Evolutionary conservation across 768 basidiomycete species (phyloP), one percentile per base, ranked within the genome.

Genomic region (Austroboletus festivus): DNA sequence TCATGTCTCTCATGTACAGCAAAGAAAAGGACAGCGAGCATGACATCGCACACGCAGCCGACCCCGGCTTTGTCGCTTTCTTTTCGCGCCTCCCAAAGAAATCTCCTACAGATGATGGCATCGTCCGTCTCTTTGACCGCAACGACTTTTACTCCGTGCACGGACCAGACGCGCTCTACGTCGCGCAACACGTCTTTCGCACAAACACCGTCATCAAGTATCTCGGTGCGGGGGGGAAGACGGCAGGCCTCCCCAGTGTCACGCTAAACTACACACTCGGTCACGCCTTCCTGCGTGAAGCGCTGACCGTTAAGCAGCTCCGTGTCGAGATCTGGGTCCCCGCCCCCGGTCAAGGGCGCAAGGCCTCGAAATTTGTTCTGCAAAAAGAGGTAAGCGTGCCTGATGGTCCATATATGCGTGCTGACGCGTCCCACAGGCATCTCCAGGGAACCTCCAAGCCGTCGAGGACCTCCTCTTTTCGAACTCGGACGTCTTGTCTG

Each of bases 161-260:
- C 61, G 93, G 93, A 0, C 70, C 80, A 5, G 94, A 97, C 66
- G 95, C 95, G 1, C 71, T 81, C n/a, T 92, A 83, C 55, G 82
- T 95, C 53, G 94, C 95, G 5, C 74, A 82, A 18, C 78, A 90
- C 57, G 83, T 89, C 45, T 93, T 81, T 58, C 86, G 81, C 47
- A 99, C 96, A 3, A 88, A 90, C 58, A 86, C 90, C 1, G 93
- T 97, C 50, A 77, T 99, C 68, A 95, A 95, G 68, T 88, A 90
- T 63, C 82, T 96, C 35, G 95, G 95, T 6, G 62, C 69, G 0
- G 80, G 79, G 0, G 81, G 82, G 24, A 77, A 74, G 54, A 63
- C 71, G 1, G 77, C 73, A 0, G 81, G 82, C 3, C 71, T 96
- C 1, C 83, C 90, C 0, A 86, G 84, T 45, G 92, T 96, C 42